Percentiles rank a stretch among this genome's conserved stretches.
Evolutionary conservation across 1,284 basidiomycete species (phyloP).

Genomic region (Fomitopsis schrenkii): DNA sequence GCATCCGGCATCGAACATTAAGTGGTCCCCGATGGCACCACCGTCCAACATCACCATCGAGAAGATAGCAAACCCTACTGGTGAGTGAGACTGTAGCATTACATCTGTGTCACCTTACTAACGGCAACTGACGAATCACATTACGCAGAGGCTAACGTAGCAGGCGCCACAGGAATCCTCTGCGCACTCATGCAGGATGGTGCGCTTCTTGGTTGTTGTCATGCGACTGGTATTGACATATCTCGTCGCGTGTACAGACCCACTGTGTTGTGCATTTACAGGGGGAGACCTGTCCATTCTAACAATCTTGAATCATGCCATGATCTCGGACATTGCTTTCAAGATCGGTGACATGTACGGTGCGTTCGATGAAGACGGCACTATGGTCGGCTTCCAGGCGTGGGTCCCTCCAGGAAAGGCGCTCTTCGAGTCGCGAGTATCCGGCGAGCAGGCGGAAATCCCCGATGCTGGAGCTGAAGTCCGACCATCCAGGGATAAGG

Average conservation of each 20-base stretch:
- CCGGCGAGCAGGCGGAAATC: not conserved
- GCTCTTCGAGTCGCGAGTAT: constrained; percentile 5
- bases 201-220: no score
- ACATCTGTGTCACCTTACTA: not conserved
- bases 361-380: constrained; percentile 7
- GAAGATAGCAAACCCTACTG: no score
- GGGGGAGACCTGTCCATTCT: not conserved
- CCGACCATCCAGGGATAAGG: constrained; percentile 5
- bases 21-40: no score
- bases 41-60: no score
- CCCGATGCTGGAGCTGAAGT: not conserved
- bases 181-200: not conserved
- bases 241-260: not conserved
- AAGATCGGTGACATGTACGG: constrained; percentile 10
- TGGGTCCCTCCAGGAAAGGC: constrained; percentile 5
- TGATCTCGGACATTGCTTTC: constrained; percentile 1
- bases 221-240: no score
- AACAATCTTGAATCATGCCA: not conserved
- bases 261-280: not conserved
- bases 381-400: constrained; percentile 8
- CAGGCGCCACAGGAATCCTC: not conserved
- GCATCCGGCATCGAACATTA: no score
- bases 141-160: not conserved
- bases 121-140: no score
- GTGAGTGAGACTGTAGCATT: no score